These are phyloP conservation scores for Trematosphaeria pertusa DNA, from an alignment of 2,329 filamentous ascomycete genomes.

Conservation along the genomic window DNA sequence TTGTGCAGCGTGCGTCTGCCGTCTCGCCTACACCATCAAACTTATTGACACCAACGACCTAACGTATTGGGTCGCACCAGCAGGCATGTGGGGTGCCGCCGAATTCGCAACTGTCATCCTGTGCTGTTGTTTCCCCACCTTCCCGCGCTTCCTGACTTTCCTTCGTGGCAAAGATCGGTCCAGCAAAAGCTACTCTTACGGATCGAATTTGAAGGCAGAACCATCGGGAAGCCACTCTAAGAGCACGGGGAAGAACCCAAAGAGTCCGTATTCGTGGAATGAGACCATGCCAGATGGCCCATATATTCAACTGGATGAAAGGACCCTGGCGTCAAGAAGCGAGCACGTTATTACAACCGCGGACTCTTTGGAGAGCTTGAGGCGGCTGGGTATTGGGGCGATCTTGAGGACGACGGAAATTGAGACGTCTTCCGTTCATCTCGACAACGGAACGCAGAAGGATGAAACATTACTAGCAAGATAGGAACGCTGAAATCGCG, in stretches of 20 bases:
- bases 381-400: background rate
- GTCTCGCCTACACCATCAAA: constrained; percentile 8
- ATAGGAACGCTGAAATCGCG: too few relatives aligned
- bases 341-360: background rate
- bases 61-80: constrained; percentile 17
- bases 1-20: background rate
- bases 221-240: background rate
- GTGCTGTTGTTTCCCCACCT: constrained; percentile 21
- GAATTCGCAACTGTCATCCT: constrained; percentile 20
- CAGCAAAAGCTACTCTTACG: background rate
- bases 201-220: background rate
- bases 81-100: constrained; percentile 11
- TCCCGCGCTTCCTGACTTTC: constrained; percentile 16
- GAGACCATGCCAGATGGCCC: background rate
- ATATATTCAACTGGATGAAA: background rate
- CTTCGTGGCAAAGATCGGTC: background rate
- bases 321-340: background rate
- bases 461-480: too few relatives aligned
- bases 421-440: background rate
- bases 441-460: too few relatives aligned
- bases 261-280: background rate
- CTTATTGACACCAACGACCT: constrained; percentile 14
- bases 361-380: background rate
- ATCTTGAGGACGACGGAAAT: background rate
- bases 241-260: background rate